phyloP scores from a whole-genome alignment of 495 filamentous ascomycete genomes.

The Aspergillus heteromorphus region DNA sequence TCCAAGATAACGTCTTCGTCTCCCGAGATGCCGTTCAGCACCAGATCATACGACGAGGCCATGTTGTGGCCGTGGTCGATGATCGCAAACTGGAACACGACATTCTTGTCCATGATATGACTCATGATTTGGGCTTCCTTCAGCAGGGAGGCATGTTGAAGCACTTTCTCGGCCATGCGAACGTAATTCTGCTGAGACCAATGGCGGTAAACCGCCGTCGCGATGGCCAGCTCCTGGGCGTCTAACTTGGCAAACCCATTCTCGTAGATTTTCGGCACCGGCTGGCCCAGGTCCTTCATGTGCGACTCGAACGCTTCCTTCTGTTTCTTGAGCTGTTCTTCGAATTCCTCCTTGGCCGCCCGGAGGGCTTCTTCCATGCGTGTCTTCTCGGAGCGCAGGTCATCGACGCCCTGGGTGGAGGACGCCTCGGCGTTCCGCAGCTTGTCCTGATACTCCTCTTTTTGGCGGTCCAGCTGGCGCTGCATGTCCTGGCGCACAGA shows the following conservation, averaged over 20 bases:
- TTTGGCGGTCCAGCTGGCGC: slow-evolving; percentile 77
- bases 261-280: slow-evolving; percentile 41
- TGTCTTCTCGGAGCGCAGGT: slow-evolving; percentile 76
- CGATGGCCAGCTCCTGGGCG: slow-evolving; percentile 63
- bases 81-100: slow-evolving; percentile 93
- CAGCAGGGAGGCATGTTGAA: slow-evolving; percentile 78
- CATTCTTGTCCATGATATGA: slow-evolving; percentile 88
- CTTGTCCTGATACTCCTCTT: slow-evolving; percentile 71
- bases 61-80: slow-evolving; percentile 83
- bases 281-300: slow-evolving; percentile 55
- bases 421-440: slow-evolving; percentile 70
- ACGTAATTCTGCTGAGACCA: slow-evolving; percentile 88
- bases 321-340: slow-evolving; percentile 69
- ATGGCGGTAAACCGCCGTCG: slow-evolving; percentile 57
- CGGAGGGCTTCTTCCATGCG: slow-evolving; percentile 81
- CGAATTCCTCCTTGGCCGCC: slow-evolving; percentile 79
- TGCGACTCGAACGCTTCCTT: slow-evolving; percentile 70
- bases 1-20: slow-evolving; percentile 84
- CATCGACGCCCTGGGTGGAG: slow-evolving; percentile 72
- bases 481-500: slow-evolving; percentile 85
- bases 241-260: slow-evolving; percentile 57
- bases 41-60: slow-evolving; percentile 92
- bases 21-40: slow-evolving; percentile 85
- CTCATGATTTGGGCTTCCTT: slow-evolving; percentile 99
- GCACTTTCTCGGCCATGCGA: slow-evolving; percentile 86